These are phyloP conservation scores for Solanum stenotomum DNA, from an alignment of 257 asterid genomes.

Conservation along the genomic window DNA sequence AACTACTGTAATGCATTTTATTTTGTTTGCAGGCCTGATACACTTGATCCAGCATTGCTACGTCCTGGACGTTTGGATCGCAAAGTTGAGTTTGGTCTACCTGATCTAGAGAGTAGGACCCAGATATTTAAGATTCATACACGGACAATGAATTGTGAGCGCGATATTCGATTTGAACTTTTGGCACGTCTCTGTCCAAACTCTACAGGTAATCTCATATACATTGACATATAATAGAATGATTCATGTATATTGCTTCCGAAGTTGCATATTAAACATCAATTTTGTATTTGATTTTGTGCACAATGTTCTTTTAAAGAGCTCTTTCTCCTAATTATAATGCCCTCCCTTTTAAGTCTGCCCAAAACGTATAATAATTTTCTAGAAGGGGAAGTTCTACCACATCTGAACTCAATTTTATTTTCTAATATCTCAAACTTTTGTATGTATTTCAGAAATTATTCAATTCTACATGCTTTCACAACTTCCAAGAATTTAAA, in stretches of 20 bases:
- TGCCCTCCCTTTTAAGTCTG: neutral
- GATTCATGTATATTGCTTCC: neutral
- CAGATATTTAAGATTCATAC: conserved; percentile 80
- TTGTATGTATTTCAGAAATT: neutral
- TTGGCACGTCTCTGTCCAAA: conserved; percentile 94
- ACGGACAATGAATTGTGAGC: conserved; percentile 75
- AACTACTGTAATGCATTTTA: neutral
- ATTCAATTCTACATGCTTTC: neutral
- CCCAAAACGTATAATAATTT: neutral
- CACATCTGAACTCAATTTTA: neutral
- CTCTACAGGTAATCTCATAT: conserved; percentile 58
- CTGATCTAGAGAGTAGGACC: conserved; percentile 77
- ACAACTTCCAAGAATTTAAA: neutral
- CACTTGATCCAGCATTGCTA: conserved; percentile 85
- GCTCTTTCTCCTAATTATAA: neutral
- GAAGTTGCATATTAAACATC: neutral
- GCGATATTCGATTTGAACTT: conserved; percentile 72
- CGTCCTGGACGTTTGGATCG: conserved; percentile 95
- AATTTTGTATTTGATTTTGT: neutral
- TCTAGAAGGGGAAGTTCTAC: neutral
- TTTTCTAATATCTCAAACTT: neutral
- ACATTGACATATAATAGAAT: neutral
- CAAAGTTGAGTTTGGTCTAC: conserved; percentile 94
- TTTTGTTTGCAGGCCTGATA: conserved; percentile 61
- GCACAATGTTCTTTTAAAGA: neutral